Evolutionary conservation across 495 filamentous ascomycete genomes (phyloP).

Genomic region (Xylaria bambusicola): DNA sequence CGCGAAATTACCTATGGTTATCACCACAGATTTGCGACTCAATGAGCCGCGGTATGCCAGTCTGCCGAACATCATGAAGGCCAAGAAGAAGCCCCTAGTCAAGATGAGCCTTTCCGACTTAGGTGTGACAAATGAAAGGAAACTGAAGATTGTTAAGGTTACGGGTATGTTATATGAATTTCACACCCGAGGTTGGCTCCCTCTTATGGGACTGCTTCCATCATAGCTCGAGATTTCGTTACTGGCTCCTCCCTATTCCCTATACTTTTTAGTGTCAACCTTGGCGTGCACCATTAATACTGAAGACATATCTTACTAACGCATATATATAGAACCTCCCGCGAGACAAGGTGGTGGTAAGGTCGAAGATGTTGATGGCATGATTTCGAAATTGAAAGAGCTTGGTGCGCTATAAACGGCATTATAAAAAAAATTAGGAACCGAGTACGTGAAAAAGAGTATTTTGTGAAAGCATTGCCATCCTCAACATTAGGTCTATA

Average conservation of each 20-base stretch:
- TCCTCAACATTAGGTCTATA: not conserved
- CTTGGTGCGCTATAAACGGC: constrained; percentile 76
- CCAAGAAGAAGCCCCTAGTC: constrained; percentile 97
- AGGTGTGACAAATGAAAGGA: constrained; percentile 68
- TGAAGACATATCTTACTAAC: constrained; percentile 31
- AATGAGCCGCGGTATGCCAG: constrained; percentile 96
- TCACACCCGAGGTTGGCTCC: not conserved
- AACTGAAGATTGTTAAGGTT: constrained; percentile 87
- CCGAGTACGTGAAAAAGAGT: constrained; percentile 2
- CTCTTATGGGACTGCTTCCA: not conserved
- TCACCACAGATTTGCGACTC: constrained; percentile 92
- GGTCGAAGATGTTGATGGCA: constrained; percentile 93
- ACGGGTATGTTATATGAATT: constrained; percentile 59
- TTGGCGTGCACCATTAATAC: not conserved
- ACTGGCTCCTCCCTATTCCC: not conserved
- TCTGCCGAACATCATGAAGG: constrained; percentile 99
- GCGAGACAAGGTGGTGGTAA: constrained; percentile 90
- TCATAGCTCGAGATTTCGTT: not conserved
- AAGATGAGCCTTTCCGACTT: constrained; percentile 85
- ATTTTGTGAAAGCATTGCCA: constrained; percentile 2
- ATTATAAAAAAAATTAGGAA: not conserved
- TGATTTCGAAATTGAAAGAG: constrained; percentile 92
- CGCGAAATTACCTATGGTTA: constrained; percentile 81
- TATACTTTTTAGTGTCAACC: not conserved
- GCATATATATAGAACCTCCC: constrained; percentile 67